Evolutionary conservation across 495 filamentous ascomycete species (phyloP), one percentile per base, ranked within the genome.

Genomic region (Acidiella bohemica): DNA sequence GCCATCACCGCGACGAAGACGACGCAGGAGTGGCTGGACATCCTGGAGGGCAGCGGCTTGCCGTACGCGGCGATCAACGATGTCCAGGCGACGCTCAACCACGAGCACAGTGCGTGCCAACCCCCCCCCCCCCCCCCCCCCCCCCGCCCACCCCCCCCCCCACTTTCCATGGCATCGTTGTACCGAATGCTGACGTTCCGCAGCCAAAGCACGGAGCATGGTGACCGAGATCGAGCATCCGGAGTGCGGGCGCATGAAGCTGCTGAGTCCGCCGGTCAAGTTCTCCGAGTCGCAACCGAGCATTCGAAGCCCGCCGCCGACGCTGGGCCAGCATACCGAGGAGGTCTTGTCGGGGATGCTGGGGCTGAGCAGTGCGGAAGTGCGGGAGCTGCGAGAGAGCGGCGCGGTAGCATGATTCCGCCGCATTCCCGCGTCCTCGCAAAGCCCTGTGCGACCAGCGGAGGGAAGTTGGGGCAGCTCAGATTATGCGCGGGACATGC

Each of bases 41-140:
- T 92, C 12, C 75, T 97, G 21, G 84, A 95, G 50, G 84, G 81
- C 18, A 81, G 78, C 43, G 90, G 90, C 14, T 77, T 96, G 76
- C 90, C 90, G 8, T 96, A 96, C 62, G 82, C 88, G 4, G 82
- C 92, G 0, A 78, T 97, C 38, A 96, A 96, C 53, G 88, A 96
- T 53, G 75, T 97, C 9, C 76, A 88, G 56, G 68, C 65, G 5
- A 82, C 88, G 2, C 62, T 97, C 26, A 77, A 79, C 30, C 88
- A 96, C 59, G 69, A 78, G 35, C 92, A 97, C 55, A 71, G 74
- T 77, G 55, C 54, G 62, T 51, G 4, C 13, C 17, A n/a, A 1
- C 2, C n/a, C 16, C 12, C 4, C 20, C 16, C 18, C 31, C 8
- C 12, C 9, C 17, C 11, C 5, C 22, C 6, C 17, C 9, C 3